Conservation (phyloP, 2,329 filamentous ascomycete species). For the Sarocladium strictum region DNA sequence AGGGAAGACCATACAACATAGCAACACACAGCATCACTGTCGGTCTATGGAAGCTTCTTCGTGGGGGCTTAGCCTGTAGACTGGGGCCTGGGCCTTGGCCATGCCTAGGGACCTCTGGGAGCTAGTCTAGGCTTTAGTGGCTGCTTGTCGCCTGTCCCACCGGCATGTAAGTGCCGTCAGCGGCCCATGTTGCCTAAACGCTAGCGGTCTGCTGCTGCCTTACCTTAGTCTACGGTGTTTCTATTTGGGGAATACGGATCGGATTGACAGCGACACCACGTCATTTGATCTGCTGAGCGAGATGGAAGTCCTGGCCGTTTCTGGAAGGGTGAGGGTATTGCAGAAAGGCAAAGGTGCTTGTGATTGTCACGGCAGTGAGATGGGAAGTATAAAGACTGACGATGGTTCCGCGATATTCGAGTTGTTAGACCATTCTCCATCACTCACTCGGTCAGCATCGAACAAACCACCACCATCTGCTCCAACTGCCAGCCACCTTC, state of each 20-base stretch:
- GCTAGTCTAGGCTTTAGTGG: neutral
- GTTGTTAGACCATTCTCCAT: neutral
- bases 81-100: neutral
- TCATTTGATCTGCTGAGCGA: neutral
- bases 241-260: neutral
- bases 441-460: neutral
- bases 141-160: neutral
- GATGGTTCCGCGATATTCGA: neutral
- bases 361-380: too few relatives aligned
- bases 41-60: neutral
- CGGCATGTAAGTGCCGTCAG: constrained; percentile 2
- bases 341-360: too few relatives aligned
- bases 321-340: too few relatives aligned
- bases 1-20: too few relatives aligned
- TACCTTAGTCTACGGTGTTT: too few relatives aligned
- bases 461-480: neutral
- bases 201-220: too few relatives aligned
- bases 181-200: too few relatives aligned
- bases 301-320: too few relatives aligned
- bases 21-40: too few relatives aligned
- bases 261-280: neutral
- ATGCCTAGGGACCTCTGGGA: neutral
- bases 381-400: neutral
- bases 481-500: neutral
- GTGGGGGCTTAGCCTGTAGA: too few relatives aligned